Evolutionary conservation across 805 yeast genomes (phyloP).

Genomic region (Jamesozyma gamospora): DNA sequence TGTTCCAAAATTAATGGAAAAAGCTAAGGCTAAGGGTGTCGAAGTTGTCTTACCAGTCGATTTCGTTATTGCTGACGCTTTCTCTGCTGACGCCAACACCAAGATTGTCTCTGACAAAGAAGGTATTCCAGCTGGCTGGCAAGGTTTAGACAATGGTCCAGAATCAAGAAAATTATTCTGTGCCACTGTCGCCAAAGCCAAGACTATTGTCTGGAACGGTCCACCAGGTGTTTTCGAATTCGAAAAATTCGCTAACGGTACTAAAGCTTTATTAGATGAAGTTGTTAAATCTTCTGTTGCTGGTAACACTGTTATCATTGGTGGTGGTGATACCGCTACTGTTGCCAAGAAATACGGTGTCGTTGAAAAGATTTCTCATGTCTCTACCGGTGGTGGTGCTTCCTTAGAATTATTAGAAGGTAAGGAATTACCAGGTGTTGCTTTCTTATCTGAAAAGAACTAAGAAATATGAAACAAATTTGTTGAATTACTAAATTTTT

Average conservation of each 20-base stretch:
- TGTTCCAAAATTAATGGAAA: slow-evolving; percentile 83
- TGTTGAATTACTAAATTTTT: too few relatives aligned
- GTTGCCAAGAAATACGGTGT: slow-evolving; percentile 97
- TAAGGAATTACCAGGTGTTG: slow-evolving; percentile 96
- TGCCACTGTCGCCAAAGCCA: slow-evolving; percentile 78
- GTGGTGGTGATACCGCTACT: slow-evolving; percentile 99
- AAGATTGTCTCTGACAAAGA: slow-evolving; percentile 77
- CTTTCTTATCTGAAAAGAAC: slow-evolving; percentile 72
- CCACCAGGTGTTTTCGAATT: slow-evolving; percentile 99
- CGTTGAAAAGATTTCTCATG: slow-evolving; percentile 92
- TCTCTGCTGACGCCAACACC: slow-evolving; percentile 81
- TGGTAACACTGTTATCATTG: slow-evolving; percentile 89
- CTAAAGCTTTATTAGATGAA: slow-evolving; percentile 82
- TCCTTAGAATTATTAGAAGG: slow-evolving; percentile 98
- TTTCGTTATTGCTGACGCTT: slow-evolving; percentile 90
- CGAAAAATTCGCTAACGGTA: slow-evolving; percentile 83
- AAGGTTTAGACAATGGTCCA: slow-evolving; percentile 95
- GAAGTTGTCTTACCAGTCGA: slow-evolving; percentile 91
- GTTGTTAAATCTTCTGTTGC: slow-evolving; percentile 75
- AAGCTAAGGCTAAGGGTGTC: slow-evolving; percentile 94
- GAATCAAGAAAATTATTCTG: slow-evolving; percentile 72
- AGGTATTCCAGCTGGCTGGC: slow-evolving; percentile 92
- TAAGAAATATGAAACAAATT: slow-evolving; percentile 9
- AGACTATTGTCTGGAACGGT: slow-evolving; percentile 99
- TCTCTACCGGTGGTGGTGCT: slow-evolving; percentile 99